phyloP scores from a whole-genome alignment of 2,329 filamentous ascomycete genomes.

The Penicillium sp. region DNA sequence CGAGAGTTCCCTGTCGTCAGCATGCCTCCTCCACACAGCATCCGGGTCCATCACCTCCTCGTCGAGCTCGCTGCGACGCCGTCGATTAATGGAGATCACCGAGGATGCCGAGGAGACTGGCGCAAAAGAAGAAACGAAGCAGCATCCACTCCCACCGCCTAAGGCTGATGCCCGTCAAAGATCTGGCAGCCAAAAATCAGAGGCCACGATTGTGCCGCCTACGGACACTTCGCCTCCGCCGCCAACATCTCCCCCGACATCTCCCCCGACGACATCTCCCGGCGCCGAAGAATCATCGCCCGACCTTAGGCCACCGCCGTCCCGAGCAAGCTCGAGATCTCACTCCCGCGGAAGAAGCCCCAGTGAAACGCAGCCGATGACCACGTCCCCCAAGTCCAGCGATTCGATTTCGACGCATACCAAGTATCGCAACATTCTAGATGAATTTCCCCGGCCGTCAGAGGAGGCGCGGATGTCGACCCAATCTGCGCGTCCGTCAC shows the following conservation, averaged over 20 bases:
- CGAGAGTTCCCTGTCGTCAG: slow-evolving; percentile 84
- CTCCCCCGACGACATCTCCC: slow-evolving; percentile 18
- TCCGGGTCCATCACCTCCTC: slow-evolving; percentile 85
- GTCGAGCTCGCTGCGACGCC: slow-evolving; percentile 74
- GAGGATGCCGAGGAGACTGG: slow-evolving; percentile 85
- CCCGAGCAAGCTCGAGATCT: slow-evolving; percentile 8
- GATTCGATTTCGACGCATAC: slow-evolving; percentile 30
- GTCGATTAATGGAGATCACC: slow-evolving; percentile 87
- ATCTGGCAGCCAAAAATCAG: slow-evolving; percentile 37
- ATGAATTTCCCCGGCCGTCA: slow-evolving; percentile 41
- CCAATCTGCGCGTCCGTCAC: slow-evolving; percentile 49
- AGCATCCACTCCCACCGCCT: slow-evolving; percentile 39
- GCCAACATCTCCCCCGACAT: neutral
- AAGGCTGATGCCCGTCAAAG: slow-evolving; percentile 25
- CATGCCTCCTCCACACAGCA: slow-evolving; percentile 86
- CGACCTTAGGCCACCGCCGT: slow-evolving; percentile 22
- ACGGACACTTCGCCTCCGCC: slow-evolving; percentile 25
- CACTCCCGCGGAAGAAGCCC: slow-evolving; percentile 10
- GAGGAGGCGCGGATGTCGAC: slow-evolving; percentile 44
- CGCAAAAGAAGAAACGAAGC: slow-evolving; percentile 55
- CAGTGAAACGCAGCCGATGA: slow-evolving; percentile 19
- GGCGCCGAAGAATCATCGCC: slow-evolving; percentile 18
- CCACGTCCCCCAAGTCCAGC: slow-evolving; percentile 23
- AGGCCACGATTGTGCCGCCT: slow-evolving; percentile 40
- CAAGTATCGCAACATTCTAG: slow-evolving; percentile 33